Base-by-base conservation (phyloP, 257 asterid species). In the Primulina tabacum region DNA sequence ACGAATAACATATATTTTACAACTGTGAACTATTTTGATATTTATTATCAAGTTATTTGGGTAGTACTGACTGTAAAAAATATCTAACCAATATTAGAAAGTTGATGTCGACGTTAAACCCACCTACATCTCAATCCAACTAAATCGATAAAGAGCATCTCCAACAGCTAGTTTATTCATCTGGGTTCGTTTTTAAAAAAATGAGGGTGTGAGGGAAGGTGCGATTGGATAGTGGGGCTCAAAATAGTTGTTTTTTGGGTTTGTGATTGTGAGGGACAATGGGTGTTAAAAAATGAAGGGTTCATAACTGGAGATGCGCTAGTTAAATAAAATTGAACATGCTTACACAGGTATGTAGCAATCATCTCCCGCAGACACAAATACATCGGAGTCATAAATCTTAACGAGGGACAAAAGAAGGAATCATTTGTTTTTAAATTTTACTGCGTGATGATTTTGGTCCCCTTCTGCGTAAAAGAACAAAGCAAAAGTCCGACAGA, bases 71-170 rank as follows among this genome's bases (percentile, higher is more conserved):
- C 67, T 71, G 66, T 62, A 33, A 75, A 64, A 60, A 65, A 26
- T 70, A 61, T 65, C 35, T 29, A 38, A 71, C 53, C 66, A 18
- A 16, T 62, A 69, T 79, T 70, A 67, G 79, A 47, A 43, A 33
- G 24, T 17, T 40, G 80, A 75, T 64, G 71, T 68, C 75, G 81
- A 70, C 71, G 52, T 58, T 60, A 57, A 72, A 53, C 52, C 35
- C 71, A 73, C 73, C 8, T 66, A 38, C 67, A 52, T 65, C 62
- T 64, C 75, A 64, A 7, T 56, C 18, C 66, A 75, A 65, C 81
- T 80, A 32, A 76, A 73, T 80, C 84, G 67, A 6, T 17, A 37
- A 37, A n/a, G 24, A 21, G 24, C 24, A 0, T 21, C 24, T 21
- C 24, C 24, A 21, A 21, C 24, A 21, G 24, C 24, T 21, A 0